Conservation (phyloP, 805 yeast species). For the Lipomyces sp. region DNA sequence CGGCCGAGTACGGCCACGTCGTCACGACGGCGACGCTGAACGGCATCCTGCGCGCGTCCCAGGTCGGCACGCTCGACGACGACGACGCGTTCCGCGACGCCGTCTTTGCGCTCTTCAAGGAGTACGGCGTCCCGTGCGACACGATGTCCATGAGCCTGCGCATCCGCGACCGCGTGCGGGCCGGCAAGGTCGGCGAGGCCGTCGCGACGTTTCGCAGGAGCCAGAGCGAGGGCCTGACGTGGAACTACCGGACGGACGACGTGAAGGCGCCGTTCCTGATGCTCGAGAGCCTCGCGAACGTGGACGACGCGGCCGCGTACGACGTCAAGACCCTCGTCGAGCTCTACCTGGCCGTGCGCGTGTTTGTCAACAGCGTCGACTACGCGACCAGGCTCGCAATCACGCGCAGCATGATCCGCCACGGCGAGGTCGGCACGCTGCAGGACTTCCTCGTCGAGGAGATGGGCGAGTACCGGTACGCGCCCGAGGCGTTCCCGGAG, state of each 20-base stretch:
- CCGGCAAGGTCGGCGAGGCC: slow-evolving; percentile 19
- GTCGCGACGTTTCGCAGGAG: slow-evolving; percentile 22
- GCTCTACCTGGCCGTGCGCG: slow-evolving; percentile 45
- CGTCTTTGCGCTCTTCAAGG: slow-evolving; percentile 7
- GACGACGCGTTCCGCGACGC: slow-evolving; percentile 10
- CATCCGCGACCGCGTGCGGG: slow-evolving; percentile 25
- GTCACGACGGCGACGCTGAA: slow-evolving; percentile 30
- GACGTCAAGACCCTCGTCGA: slow-evolving; percentile 28
- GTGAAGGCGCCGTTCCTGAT: slow-evolving; percentile 29
- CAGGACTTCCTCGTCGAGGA: slow-evolving; percentile 46
- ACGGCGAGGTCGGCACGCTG: slow-evolving; percentile 43
- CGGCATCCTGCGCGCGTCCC: slow-evolving; percentile 22
- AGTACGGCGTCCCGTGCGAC: slow-evolving; percentile 7
- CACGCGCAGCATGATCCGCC: slow-evolving; percentile 39
- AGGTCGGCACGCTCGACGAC: slow-evolving; percentile 4
- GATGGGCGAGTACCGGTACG: slow-evolving; percentile 33
- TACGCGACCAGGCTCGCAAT: slow-evolving; percentile 43
- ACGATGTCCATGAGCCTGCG: slow-evolving; percentile 21
- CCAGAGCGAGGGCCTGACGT: slow-evolving; percentile 24
- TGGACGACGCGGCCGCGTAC: slow-evolving; percentile 10
- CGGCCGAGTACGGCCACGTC: slow-evolving; percentile 25
- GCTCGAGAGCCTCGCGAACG: slow-evolving; percentile 17
- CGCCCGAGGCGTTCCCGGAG: slow-evolving; percentile 37
- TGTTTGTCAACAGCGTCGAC: slow-evolving; percentile 42
- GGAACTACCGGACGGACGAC: slow-evolving; percentile 29